Evolutionary conservation across 805 yeast species (phyloP).

Genomic region (Sugiyamaella mastotermitis): DNA sequence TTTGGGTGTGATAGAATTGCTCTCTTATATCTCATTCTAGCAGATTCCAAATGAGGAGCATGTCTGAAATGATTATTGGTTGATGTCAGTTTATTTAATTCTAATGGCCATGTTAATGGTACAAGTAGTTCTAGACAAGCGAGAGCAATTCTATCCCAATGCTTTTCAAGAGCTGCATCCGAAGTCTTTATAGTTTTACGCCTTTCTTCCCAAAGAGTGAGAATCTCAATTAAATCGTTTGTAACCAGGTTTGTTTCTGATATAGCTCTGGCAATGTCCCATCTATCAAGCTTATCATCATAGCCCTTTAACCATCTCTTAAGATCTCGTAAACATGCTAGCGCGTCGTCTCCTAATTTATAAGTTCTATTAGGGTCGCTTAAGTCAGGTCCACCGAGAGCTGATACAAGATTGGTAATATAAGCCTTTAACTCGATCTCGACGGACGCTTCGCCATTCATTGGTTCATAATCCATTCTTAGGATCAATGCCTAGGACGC

Average conservation of each 20-base stretch:
- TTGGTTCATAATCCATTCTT: too few relatives aligned
- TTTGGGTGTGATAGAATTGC: conserved; percentile 49
- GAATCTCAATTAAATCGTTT: conserved; percentile 67
- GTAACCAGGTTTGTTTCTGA: conserved; percentile 69
- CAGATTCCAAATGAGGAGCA: conserved; percentile 55
- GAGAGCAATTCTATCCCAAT: conserved; percentile 57
- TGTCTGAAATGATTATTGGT: conserved; percentile 51
- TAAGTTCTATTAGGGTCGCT: conserved; percentile 49
- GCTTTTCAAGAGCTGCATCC: conserved; percentile 18
- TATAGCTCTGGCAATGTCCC: conserved; percentile 84
- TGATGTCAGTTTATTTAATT: conserved; percentile 51
- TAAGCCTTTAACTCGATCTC: conserved; percentile 46
- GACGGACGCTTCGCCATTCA: too few relatives aligned
- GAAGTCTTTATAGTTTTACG: conserved; percentile 13
- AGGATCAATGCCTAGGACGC: too few relatives aligned
- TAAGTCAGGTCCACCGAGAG: conserved; percentile 86
- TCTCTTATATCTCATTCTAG: conserved; percentile 68
- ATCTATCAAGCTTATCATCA: conserved; percentile 63
- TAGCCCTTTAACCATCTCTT: conserved; percentile 82
- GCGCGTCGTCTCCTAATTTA: conserved; percentile 80
- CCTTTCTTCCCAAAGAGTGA: conserved; percentile 62
- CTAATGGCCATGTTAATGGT: conserved; percentile 80
- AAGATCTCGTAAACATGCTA: conserved; percentile 78
- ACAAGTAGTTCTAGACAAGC: conserved; percentile 76
- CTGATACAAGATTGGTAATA: conserved; percentile 74